Conservation (phyloP, 164 flowering plant genomes). For the Annona cherimola region DNA sequence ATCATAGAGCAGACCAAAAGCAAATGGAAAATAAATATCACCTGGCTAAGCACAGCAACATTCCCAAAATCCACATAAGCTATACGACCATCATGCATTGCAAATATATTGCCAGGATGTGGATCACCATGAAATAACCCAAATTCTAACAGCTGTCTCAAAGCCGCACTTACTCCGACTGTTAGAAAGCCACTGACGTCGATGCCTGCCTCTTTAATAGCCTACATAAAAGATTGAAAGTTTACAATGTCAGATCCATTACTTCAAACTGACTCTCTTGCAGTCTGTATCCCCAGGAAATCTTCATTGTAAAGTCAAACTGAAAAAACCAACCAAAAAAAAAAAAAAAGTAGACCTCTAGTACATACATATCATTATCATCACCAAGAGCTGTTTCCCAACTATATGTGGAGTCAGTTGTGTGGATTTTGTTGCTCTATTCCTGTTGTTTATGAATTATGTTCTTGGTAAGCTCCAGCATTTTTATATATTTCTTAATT, state of each 20-base stretch:
- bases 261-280: background rate
- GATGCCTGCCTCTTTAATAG: conserved; percentile 76
- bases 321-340: too few species aligned
- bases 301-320: too few species aligned
- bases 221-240: conserved; percentile 37
- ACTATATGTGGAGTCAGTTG: too few species aligned
- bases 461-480: too few species aligned
- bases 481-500: too few species aligned
- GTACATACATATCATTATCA: too few species aligned
- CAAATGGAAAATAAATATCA: background rate
- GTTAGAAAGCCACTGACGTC: conserved; percentile 89
- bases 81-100: conserved; percentile 99
- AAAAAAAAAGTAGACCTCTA: too few species aligned
- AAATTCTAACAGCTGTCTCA: conserved; percentile 89
- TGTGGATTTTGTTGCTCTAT: too few species aligned
- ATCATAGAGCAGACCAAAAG: background rate
- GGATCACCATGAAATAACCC: conserved; percentile 99
- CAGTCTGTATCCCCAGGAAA: too few species aligned
- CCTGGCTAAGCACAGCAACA: conserved; percentile 99
- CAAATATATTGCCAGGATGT: conserved; percentile 97
- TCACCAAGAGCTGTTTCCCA: too few species aligned
- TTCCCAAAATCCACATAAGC: conserved; percentile 99
- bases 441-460: too few species aligned
- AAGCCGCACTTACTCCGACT: conserved; percentile 97
- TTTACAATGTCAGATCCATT: background rate